Evolutionary conservation across 371 early-diverging fungal genomes (phyloP).

Genomic region (Mucor circinelloides): DNA sequence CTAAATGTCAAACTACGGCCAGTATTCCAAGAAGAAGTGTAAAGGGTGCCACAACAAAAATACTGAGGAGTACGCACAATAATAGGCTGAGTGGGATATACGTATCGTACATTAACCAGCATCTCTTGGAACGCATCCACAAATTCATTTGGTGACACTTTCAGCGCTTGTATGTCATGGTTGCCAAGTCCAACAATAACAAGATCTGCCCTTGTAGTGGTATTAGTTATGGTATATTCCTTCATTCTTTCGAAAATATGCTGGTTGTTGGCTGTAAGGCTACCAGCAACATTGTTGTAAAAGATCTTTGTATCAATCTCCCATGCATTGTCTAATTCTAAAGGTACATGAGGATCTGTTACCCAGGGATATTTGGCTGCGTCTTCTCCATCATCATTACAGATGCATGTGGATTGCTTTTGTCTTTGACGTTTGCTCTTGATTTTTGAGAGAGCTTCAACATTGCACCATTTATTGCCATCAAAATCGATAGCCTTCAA

Average conservation of each 20-base stretch:
- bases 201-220: conserved; percentile 26
- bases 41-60: conserved; percentile 34
- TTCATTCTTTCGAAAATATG: not conserved
- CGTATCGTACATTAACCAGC: conserved; percentile 15
- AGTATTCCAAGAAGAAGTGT: conserved; percentile 39
- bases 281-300: conserved; percentile 23
- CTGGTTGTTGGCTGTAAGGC: conserved; percentile 18
- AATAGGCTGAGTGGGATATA: conserved; percentile 40
- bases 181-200: conserved; percentile 44
- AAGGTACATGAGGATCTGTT: conserved; percentile 28
- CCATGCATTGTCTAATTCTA: conserved; percentile 35
- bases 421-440: not conserved
- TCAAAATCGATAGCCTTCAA: conserved; percentile 30
- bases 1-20: conserved; percentile 44
- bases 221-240: not conserved
- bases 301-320: conserved; percentile 34
- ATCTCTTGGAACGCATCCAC: conserved; percentile 17
- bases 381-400: conserved; percentile 22
- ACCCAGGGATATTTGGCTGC: conserved; percentile 36
- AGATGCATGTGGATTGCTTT: conserved; percentile 21
- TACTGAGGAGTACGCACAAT: conserved; percentile 43
- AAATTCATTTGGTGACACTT: conserved; percentile 32
- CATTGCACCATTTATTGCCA: conserved; percentile 35
- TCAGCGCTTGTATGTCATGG: conserved; percentile 27
- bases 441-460: not conserved